Evolutionary conservation across 1,284 basidiomycete species (phyloP), one percentile per base, ranked within the genome.

Genomic region (Heterobasidion occidentale): DNA sequence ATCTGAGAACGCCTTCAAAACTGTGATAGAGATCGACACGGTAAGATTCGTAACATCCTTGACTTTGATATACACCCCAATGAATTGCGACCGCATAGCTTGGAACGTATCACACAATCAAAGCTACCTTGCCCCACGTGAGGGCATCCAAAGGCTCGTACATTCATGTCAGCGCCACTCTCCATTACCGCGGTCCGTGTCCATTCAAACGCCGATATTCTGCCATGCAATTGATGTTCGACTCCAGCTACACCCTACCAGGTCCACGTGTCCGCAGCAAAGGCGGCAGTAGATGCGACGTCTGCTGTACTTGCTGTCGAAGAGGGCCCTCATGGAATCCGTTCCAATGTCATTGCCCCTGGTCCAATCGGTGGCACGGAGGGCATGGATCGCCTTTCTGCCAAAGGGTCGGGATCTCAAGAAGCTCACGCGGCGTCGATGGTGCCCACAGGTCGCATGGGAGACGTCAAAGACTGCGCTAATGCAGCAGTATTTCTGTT

Each of bases 1-100:
- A 58, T 92, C 89, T 1, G 85, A 90, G 68, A 94, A 93, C 64
- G 94, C 84, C 0, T 98, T 98, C 80, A 84, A 79, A 69, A 94
- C 94, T 0, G 94, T 98, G 33, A 78, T 98, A 58, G 92, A 96
- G 67, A 98, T 98, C 63, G 95, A 98, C 71, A 86, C 93, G 36
- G 88, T 91, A 64, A 42, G 70, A 45, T 9, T 36, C 27, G 14
- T 50, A 35, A 17, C 14, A 27, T 4, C 6, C 27, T 51, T 20
- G 36, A 15, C 34, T 35, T 45, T 52, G 34, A 46, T 51, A 36
- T n/a, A 27, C 27, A 45, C 55, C 53, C 51, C 49, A 14, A 49
- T 42, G 17, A 19, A n/a, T 38, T 15, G 27, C 6, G 38, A 20
- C 20, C n/a, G 27, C 9, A 47, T 59, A 91, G 88, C 75, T 97